A percentile compares a stretch with the other conserved stretches of the same genome.
Evolutionary conservation across 2,329 filamentous ascomycete genomes (phyloP).

Genomic region (Volutella citrinella): DNA sequence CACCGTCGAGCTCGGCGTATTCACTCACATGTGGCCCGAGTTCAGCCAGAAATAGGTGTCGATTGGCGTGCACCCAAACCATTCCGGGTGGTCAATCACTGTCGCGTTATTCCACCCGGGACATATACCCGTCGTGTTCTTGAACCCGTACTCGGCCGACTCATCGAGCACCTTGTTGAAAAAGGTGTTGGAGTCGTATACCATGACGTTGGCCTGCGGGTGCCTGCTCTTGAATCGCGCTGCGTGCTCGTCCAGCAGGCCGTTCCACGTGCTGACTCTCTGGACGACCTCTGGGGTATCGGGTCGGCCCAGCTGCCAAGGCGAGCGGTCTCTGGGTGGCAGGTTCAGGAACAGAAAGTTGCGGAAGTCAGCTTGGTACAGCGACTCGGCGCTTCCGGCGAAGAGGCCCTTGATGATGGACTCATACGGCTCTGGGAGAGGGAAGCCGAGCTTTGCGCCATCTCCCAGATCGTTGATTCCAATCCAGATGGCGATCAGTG

Average conservation of each 20-base stretch:
- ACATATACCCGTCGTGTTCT: conserved; percentile 6
- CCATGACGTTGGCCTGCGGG: conserved; percentile 2
- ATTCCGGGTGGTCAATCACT: conserved; percentile 1
- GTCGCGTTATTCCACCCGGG: conserved; percentile 2
- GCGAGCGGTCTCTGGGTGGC: conserved; percentile 7
- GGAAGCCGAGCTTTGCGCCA: not conserved
- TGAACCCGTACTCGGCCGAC: conserved; percentile 1
- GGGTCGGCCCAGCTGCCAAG: not conserved
- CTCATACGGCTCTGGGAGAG: conserved; percentile 4
- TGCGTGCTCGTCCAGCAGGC: not conserved
- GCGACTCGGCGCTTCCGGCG: conserved; percentile 1
- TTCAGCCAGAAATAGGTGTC: conserved; percentile 10
- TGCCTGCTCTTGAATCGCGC: conserved; percentile 1
- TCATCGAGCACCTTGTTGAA: conserved; percentile 6
- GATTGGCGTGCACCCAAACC: conserved; percentile 1
- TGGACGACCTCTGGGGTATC: conserved; percentile 1
- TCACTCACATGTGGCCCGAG: conserved; percentile 9
- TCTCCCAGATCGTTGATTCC: conserved; percentile 10
- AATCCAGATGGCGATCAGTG: conserved; percentile 10
- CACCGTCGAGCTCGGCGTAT: too few relatives aligned
- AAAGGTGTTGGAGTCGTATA: conserved; percentile 8
- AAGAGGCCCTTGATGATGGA: conserved; percentile 6
- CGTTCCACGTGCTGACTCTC: conserved; percentile 9
- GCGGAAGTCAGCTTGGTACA: conserved; percentile 5
- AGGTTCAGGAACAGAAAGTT: conserved; percentile 10